A percentile compares a stretch with the other conserved stretches of the same genome.
Conservation (phyloP, 352 stramenopile species). For the Globisporangium ultimum region DNA sequence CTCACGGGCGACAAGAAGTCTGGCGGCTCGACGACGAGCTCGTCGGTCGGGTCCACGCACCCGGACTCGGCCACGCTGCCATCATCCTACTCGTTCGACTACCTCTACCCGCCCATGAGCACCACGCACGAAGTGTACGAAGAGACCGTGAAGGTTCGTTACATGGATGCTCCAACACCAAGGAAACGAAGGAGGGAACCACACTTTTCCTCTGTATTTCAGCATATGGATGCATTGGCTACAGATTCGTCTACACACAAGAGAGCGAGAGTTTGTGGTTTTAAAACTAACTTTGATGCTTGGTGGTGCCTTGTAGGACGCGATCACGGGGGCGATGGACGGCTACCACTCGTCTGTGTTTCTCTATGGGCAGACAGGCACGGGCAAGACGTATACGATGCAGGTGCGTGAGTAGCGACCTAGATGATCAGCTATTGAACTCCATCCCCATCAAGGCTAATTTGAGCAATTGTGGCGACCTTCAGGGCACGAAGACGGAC, state of each 20-base stretch:
- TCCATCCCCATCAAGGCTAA: not conserved
- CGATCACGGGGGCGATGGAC: constrained; percentile 63
- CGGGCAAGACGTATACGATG: constrained; percentile 85
- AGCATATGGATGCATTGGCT: too few species aligned
- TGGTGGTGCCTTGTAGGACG: constrained; percentile 26
- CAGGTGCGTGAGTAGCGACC: constrained; percentile 27
- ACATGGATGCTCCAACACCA: too few species aligned
- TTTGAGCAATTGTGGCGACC: not conserved
- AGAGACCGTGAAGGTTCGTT: constrained; percentile 59
- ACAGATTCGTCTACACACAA: constrained; percentile 3
- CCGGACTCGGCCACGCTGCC: constrained; percentile 36
- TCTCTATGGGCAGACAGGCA: constrained; percentile 91
- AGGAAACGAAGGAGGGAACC: too few species aligned
- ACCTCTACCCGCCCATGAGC: constrained; percentile 72
- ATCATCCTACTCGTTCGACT: constrained; percentile 85
- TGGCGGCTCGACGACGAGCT: constrained; percentile 33
- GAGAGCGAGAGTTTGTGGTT: not conserved
- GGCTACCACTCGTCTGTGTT: constrained; percentile 88
- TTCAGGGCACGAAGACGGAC: constrained; percentile 37
- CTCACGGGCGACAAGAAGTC: constrained; percentile 20
- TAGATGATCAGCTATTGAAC: too few species aligned
- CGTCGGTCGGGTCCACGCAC: constrained; percentile 22
- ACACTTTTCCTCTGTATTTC: too few species aligned
- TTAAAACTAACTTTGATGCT: too few species aligned
- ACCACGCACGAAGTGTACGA: constrained; percentile 82